Evolutionary conservation across 345 rosid species (phyloP).

Genomic region (Adansonia digitata): DNA sequence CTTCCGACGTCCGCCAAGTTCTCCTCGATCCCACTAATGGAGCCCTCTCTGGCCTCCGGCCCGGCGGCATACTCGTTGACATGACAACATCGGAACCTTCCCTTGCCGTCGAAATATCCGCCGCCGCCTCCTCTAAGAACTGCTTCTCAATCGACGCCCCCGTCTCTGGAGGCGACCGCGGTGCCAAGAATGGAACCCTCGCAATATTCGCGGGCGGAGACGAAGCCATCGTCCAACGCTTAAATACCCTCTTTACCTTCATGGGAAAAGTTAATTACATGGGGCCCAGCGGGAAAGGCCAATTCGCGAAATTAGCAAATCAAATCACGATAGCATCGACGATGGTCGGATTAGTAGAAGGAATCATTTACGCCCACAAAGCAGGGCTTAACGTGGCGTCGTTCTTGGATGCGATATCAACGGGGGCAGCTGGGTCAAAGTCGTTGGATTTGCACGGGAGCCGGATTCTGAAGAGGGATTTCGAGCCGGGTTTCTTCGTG

Average conservation of each 20-base stretch:
- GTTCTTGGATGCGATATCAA: constrained; percentile 61
- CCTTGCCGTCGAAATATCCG: constrained; percentile 64
- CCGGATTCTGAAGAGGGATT: constrained; percentile 74
- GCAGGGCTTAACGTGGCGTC: constrained; percentile 68
- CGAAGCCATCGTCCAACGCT: constrained; percentile 32
- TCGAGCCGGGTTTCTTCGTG: constrained; percentile 80
- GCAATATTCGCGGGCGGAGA: constrained; percentile 85
- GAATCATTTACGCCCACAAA: constrained; percentile 68
- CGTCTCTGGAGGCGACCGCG: constrained; percentile 70
- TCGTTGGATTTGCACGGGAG: constrained; percentile 58
- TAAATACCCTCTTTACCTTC: constrained; percentile 56
- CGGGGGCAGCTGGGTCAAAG: constrained; percentile 75
- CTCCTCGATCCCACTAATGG: constrained; percentile 66
- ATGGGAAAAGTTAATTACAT: constrained; percentile 80
- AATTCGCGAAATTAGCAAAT: constrained; percentile 71
- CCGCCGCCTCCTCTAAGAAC: constrained; percentile 44
- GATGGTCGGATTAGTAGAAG: constrained; percentile 83
- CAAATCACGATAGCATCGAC: constrained; percentile 79
- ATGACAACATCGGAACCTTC: constrained; percentile 98
- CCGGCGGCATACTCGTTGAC: constrained; percentile 76
- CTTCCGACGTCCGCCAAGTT: constrained; percentile 82
- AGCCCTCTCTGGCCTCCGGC: constrained; percentile 65
- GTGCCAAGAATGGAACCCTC: constrained; percentile 62
- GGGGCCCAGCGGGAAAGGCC: constrained; percentile 84
- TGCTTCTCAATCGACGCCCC: constrained; percentile 81